Conservation (phyloP, 768 basidiomycete genomes). For the Hysterangium stoloniferum region DNA sequence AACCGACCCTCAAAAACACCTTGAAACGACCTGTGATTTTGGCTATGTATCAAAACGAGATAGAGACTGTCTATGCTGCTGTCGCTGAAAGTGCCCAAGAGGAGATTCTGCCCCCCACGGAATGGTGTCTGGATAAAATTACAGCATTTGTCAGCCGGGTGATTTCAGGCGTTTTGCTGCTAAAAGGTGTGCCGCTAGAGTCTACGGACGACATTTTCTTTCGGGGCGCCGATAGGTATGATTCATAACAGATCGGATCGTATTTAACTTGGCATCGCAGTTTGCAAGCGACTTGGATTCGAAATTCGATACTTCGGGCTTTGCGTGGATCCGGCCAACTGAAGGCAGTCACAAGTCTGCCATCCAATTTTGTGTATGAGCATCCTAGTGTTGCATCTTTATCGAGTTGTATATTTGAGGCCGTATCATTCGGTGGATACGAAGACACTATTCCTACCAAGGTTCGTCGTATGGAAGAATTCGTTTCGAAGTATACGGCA, state of each 20-base stretch:
- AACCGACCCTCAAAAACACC: neutral
- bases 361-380: constrained; percentile 29
- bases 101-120: neutral
- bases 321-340: neutral
- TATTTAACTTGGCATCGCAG: neutral
- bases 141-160: constrained; percentile 10
- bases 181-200: neutral
- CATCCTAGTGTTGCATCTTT: constrained; percentile 27
- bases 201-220: constrained; percentile 14
- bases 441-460: neutral
- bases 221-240: constrained; percentile 14
- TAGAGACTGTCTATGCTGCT: constrained; percentile 7
- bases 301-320: constrained; percentile 6
- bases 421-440: too few relatives aligned
- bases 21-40: neutral
- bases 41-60: constrained; percentile 4
- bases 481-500: neutral
- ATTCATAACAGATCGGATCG: neutral
- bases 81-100: constrained; percentile 5
- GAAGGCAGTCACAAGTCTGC: neutral
- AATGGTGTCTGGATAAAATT: constrained; percentile 1
- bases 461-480: neutral
- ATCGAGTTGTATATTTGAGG: constrained; percentile 3
- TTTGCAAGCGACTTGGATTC: constrained; percentile 12
- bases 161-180: constrained; percentile 10